phyloP scores from a whole-genome alignment of 2,329 filamentous ascomycete genomes.

The Tetracladium maxilliforme region DNA sequence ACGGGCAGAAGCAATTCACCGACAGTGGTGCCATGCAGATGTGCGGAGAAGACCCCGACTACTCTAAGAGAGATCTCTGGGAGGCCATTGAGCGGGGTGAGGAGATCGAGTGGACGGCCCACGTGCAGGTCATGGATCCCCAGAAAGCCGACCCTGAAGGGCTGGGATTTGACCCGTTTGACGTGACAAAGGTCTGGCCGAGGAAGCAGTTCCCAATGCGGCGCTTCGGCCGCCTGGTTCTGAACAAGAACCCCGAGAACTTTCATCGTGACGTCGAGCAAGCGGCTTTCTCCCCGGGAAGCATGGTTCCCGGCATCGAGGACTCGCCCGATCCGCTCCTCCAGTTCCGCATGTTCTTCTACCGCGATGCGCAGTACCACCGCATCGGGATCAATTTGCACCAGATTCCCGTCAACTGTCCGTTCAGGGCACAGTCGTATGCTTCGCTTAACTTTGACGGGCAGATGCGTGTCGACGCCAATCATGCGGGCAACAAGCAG shows the following conservation, averaged over 20 bases:
- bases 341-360: conserved; percentile 33
- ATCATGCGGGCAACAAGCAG: too few relatives aligned
- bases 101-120: conserved; percentile 24
- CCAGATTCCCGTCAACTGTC: conserved; percentile 26
- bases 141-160: conserved; percentile 28
- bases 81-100: conserved; percentile 24
- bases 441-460: too few relatives aligned
- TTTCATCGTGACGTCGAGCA: conserved; percentile 34
- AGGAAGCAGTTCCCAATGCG: conserved; percentile 29
- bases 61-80: conserved; percentile 29
- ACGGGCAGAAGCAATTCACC: conserved; percentile 30
- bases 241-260: conserved; percentile 39
- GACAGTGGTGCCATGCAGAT: conserved; percentile 25
- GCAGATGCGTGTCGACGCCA: too few relatives aligned
- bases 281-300: conserved; percentile 32
- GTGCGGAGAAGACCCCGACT: conserved; percentile 32
- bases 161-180: conserved; percentile 35
- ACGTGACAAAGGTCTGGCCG: conserved; percentile 38
- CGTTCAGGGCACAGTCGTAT: too few relatives aligned
- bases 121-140: conserved; percentile 28
- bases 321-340: conserved; percentile 29
- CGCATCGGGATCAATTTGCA: conserved; percentile 35
- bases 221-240: conserved; percentile 29
- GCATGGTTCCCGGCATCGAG: conserved; percentile 34
- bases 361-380: conserved; percentile 33